phyloP scores from a whole-genome alignment of 2,329 filamentous ascomycete species.

The Podosphaera aphanis region DNA sequence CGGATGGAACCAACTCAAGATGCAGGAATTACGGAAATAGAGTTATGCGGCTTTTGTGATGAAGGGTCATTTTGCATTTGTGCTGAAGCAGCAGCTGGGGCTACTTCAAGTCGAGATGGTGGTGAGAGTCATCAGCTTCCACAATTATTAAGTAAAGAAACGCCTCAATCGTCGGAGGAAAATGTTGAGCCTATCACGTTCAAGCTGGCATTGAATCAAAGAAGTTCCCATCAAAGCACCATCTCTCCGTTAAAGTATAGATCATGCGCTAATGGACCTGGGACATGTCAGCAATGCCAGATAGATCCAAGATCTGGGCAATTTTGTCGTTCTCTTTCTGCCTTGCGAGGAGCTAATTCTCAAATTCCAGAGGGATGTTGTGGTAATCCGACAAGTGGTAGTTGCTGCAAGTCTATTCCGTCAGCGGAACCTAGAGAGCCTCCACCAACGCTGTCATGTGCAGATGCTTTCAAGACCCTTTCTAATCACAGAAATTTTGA shows the following conservation, averaged over 20 bases:
- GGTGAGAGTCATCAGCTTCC: slow-evolving; percentile 10
- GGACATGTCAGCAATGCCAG: slow-evolving; percentile 57
- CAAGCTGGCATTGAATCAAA: neutral
- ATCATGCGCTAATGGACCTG: slow-evolving; percentile 35
- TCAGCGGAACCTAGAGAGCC: slow-evolving; percentile 12
- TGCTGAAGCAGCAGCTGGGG: slow-evolving; percentile 37
- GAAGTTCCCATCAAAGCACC: neutral
- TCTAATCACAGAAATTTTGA: slow-evolving; percentile 56
- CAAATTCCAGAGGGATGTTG: slow-evolving; percentile 30
- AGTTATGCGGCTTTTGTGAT: slow-evolving; percentile 62
- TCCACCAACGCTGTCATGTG: slow-evolving; percentile 38
- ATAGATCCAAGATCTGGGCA: slow-evolving; percentile 57
- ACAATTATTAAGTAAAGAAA: slow-evolving; percentile 24
- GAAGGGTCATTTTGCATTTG: slow-evolving; percentile 67
- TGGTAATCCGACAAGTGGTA: slow-evolving; percentile 31
- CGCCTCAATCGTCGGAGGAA: slow-evolving; percentile 27
- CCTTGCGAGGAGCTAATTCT: slow-evolving; percentile 21
- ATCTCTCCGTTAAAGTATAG: slow-evolving; percentile 3
- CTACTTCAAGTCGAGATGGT: slow-evolving; percentile 14
- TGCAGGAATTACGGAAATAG: slow-evolving; percentile 19
- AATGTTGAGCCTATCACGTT: slow-evolving; percentile 20
- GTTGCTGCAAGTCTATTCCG: slow-evolving; percentile 32
- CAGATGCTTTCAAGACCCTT: slow-evolving; percentile 57
- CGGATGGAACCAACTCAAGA: slow-evolving; percentile 6
- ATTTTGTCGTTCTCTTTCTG: slow-evolving; percentile 62